Evolutionary conservation across 163 green algal genomes (phyloP).

Genomic region (Scenedesmus sp.): DNA sequence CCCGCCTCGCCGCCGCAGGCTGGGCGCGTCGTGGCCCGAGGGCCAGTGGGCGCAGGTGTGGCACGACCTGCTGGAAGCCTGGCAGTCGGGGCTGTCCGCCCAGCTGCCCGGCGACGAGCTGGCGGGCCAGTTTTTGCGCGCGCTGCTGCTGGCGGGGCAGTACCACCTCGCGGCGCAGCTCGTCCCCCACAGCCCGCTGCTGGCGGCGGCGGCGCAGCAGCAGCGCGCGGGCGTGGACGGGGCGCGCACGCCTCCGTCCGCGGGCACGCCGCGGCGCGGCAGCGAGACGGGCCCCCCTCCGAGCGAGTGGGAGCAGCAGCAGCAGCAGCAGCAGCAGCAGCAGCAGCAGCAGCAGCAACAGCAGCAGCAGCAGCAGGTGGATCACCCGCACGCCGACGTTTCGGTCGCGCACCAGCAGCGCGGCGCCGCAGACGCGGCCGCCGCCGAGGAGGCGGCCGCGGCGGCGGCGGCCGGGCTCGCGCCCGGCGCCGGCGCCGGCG

Average conservation of each 20-base stretch:
- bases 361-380: constrained; percentile 15
- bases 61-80: constrained; percentile 31
- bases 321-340: constrained; percentile 15
- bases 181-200: neutral
- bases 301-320: constrained; percentile 20
- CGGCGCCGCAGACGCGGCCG: neutral
- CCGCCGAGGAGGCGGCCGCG: constrained; percentile 14
- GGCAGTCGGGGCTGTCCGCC: constrained; percentile 27
- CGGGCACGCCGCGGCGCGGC: neutral
- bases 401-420: neutral
- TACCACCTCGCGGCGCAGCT: constrained; percentile 31
- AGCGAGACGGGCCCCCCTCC: neutral
- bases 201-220: neutral
- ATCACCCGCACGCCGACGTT: too few species aligned
- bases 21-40: constrained; percentile 17
- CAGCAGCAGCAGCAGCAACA: neutral
- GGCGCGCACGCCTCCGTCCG: too few species aligned
- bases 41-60: constrained; percentile 38
- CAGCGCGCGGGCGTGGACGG: too few species aligned
- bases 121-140: constrained; percentile 20
- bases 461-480: constrained; percentile 4
- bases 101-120: constrained; percentile 5
- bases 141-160: constrained; percentile 38
- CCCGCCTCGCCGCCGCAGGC: constrained; percentile 6
- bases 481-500: too few species aligned